phyloP scores from a whole-genome alignment of 805 yeast species.

The Saccharomyces jurei region DNA sequence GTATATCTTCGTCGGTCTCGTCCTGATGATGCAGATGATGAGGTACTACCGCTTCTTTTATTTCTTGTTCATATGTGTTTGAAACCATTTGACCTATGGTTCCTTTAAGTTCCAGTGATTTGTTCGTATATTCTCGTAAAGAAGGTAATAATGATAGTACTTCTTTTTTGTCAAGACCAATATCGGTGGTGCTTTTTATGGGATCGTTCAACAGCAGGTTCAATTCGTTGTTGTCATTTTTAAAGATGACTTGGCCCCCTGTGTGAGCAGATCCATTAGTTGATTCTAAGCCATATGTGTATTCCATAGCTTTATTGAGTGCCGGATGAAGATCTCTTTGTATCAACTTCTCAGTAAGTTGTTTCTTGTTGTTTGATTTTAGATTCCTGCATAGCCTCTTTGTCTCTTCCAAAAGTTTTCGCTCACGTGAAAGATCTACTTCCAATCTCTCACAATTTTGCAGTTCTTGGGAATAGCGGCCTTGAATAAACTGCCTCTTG shows the following conservation, averaged over 20 bases:
- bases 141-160: constrained; percentile 7
- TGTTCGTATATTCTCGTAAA: constrained; percentile 4
- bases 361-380: constrained; percentile 8
- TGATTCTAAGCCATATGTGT: constrained; percentile 19
- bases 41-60: neutral
- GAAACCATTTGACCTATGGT: constrained; percentile 4
- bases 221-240: constrained; percentile 8
- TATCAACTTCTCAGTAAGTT: constrained; percentile 15
- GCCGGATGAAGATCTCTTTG: constrained; percentile 22
- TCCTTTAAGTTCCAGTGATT: constrained; percentile 3
- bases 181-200: neutral
- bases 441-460: constrained; percentile 19
- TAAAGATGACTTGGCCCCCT: constrained; percentile 2
- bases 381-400: constrained; percentile 5
- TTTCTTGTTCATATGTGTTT: constrained; percentile 2
- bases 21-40: neutral
- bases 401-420: constrained; percentile 12
- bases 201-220: constrained; percentile 3
- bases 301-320: constrained; percentile 22
- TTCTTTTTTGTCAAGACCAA: neutral
- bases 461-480: constrained; percentile 17
- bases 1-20: neutral
- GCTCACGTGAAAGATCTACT: constrained; percentile 16
- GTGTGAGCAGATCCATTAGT: constrained; percentile 6
- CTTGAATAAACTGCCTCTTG: constrained; percentile 25